These are phyloP conservation scores for Verticillium tricorpus DNA, from an alignment of 2,329 filamentous ascomycete genomes.

Conservation along the genomic window DNA sequence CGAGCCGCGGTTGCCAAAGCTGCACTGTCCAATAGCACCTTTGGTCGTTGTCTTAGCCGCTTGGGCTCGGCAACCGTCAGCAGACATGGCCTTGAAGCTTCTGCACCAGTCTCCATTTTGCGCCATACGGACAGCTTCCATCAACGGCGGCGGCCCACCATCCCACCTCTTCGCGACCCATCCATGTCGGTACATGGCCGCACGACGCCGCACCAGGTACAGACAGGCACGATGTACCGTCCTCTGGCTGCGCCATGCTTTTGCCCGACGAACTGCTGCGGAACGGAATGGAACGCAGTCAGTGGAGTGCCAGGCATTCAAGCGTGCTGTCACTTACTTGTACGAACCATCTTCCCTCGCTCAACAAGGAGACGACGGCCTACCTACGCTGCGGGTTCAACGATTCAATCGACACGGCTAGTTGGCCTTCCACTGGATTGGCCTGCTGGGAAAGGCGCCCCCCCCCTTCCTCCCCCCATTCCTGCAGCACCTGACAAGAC, in stretches of 20 bases:
- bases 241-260: background rate
- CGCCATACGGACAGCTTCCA: background rate
- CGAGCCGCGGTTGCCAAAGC: background rate
- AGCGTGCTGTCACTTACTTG: background rate
- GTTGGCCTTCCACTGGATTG: background rate
- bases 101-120: background rate
- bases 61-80: background rate
- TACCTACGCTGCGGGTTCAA: background rate
- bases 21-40: background rate
- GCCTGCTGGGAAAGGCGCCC: background rate
- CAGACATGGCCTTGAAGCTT: background rate
- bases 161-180: background rate
- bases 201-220: background rate
- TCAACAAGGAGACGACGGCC: background rate
- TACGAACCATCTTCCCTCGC: background rate
- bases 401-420: background rate
- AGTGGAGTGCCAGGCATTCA: background rate
- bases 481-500: slow-evolving; percentile 6
- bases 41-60: background rate
- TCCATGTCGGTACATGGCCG: background rate
- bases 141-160: background rate
- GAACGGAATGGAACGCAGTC: background rate
- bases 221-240: background rate
- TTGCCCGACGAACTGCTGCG: background rate
- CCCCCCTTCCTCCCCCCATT: background rate